Evolutionary conservation across 306 rosid species (phyloP).

Genomic region (Myrica gale): DNA sequence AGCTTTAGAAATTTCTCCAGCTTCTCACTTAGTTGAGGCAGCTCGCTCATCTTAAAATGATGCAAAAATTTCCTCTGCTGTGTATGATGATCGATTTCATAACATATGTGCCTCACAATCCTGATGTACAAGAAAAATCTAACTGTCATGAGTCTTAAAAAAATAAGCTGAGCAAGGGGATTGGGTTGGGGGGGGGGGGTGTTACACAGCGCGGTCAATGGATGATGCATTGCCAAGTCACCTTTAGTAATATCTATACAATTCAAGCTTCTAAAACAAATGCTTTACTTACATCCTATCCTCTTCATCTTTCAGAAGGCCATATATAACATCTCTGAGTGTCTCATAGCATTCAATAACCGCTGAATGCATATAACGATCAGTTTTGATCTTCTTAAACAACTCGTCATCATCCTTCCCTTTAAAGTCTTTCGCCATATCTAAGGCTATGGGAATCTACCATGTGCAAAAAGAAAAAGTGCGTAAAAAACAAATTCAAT

Average conservation of each 20-base stretch:
- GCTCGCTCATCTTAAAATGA: slow-evolving; percentile 71
- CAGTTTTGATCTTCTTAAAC: slow-evolving; percentile 63
- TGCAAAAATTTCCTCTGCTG: slow-evolving; percentile 34
- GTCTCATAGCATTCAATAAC: slow-evolving; percentile 92
- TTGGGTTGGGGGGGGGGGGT: not conserved
- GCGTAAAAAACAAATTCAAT: slow-evolving; percentile 16
- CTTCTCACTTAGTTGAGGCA: slow-evolving; percentile 78
- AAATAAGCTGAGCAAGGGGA: not conserved
- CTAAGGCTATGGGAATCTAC: slow-evolving; percentile 95
- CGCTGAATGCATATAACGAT: slow-evolving; percentile 79
- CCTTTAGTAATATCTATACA: not conserved
- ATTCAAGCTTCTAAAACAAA: slow-evolving; percentile 14
- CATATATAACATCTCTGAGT: slow-evolving; percentile 54
- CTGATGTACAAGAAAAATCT: slow-evolving; percentile 45
- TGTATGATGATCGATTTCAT: slow-evolving; percentile 44
- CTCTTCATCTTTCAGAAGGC: slow-evolving; percentile 47
- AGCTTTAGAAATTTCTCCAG: slow-evolving; percentile 76
- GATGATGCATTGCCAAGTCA: not conserved
- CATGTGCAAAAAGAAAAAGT: slow-evolving; percentile 33
- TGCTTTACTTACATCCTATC: slow-evolving; percentile 61
- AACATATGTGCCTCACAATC: slow-evolving; percentile 43
- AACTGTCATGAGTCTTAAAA: slow-evolving; percentile 20
- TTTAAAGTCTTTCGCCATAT: slow-evolving; percentile 94
- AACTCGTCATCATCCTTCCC: slow-evolving; percentile 72
- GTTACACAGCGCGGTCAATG: not conserved